Conservation (phyloP, 495 filamentous ascomycete genomes). For the Baudoinia panamericana region DNA sequence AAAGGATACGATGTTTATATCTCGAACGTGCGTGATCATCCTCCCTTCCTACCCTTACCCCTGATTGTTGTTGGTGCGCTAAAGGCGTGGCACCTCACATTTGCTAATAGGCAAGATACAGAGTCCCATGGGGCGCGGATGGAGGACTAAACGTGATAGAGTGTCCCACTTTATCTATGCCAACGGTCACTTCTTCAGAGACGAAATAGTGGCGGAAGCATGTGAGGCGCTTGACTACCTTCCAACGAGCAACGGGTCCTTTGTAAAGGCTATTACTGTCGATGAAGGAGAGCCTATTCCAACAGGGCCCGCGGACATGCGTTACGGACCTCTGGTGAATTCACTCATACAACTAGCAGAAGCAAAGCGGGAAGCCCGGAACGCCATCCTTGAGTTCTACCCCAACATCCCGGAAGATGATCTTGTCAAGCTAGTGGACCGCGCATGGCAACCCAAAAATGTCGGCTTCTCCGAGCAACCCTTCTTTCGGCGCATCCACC, state of each 20-base stretch:
- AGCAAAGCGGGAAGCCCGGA: conserved; percentile 44
- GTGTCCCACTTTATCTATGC: conserved; percentile 58
- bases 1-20: conserved; percentile 56
- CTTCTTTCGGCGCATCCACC: conserved; percentile 59
- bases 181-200: conserved; percentile 67
- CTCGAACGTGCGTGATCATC: conserved; percentile 52
- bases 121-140: conserved; percentile 22
- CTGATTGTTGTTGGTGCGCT: background rate
- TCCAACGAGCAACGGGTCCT: background rate
- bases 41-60: conserved; percentile 4
- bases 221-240: conserved; percentile 35
- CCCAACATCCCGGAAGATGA: conserved; percentile 73
- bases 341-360: conserved; percentile 11
- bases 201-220: conserved; percentile 40
- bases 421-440: conserved; percentile 60
- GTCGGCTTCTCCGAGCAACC: conserved; percentile 60
- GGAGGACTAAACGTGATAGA: conserved; percentile 36
- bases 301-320: background rate
- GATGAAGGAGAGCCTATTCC: too few relatives aligned
- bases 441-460: conserved; percentile 65
- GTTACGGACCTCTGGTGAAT: conserved; percentile 3
- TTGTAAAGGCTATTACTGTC: too few relatives aligned
- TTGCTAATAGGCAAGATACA: conserved; percentile 13
- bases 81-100: background rate
- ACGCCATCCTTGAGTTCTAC: conserved; percentile 67